Evolutionary conservation across 176 grass and related monocot species (phyloP).

Genomic region (Paspalum vaginatum): DNA sequence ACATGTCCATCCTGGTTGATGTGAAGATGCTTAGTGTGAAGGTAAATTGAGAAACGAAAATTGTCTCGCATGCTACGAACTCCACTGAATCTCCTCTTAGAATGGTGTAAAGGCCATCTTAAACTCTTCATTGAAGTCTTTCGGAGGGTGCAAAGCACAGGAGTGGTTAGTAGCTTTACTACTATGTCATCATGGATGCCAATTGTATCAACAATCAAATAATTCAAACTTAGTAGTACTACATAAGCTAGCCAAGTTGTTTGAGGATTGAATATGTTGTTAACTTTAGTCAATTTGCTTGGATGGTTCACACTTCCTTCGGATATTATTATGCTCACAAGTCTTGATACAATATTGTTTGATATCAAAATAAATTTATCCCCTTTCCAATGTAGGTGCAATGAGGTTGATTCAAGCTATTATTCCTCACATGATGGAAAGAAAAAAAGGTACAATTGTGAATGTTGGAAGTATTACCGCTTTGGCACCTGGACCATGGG

Average conservation of each 20-base stretch:
- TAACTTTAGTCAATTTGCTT: conserved; percentile 3
- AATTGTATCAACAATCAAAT: neutral
- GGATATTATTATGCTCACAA: neutral
- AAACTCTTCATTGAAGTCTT: neutral
- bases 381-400: conserved; percentile 45
- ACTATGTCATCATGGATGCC: neutral
- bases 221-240: neutral
- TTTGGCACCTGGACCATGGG: conserved; percentile 94
- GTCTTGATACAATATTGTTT: neutral
- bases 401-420: conserved; percentile 92
- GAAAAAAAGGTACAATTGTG: conserved; percentile 77
- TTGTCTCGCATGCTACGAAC: neutral
- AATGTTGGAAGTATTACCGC: conserved; percentile 87
- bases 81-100: neutral
- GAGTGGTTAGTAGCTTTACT: neutral
- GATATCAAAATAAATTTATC: neutral
- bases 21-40: neutral
- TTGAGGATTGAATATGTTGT: neutral
- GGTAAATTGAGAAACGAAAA: conserved; percentile 1
- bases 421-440: conserved; percentile 83
- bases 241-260: neutral
- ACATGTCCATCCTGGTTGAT: conserved; percentile 20
- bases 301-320: neutral
- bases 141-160: neutral
- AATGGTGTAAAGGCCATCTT: neutral